Conservation (phyloP, 2,329 filamentous ascomycete species). For the Cercospora beticola region DNA sequence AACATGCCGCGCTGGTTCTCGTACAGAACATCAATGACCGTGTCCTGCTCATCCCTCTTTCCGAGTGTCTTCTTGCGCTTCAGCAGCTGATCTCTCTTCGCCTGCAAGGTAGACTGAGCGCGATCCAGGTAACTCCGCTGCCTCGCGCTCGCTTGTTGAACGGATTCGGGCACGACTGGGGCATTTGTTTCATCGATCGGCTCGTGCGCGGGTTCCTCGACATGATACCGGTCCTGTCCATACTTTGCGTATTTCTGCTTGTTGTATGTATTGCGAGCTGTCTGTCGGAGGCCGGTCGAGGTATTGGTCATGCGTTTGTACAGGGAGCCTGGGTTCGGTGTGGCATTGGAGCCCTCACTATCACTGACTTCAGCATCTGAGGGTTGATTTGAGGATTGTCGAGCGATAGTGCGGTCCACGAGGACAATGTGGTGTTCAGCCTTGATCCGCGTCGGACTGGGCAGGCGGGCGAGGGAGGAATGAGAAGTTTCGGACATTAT, state of each 20-base stretch:
- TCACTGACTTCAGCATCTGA: constrained; percentile 33
- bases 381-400: constrained; percentile 17
- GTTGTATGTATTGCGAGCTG: constrained; percentile 33
- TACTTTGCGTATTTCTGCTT: constrained; percentile 40
- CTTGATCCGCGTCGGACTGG: constrained; percentile 28
- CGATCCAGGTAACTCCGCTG: constrained; percentile 34
- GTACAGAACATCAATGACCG: constrained; percentile 80
- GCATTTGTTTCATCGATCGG: constrained; percentile 23
- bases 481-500: constrained; percentile 31
- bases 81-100: constrained; percentile 33
- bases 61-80: constrained; percentile 36
- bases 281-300: constrained; percentile 31
- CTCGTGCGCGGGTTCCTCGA: constrained; percentile 16
- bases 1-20: constrained; percentile 94
- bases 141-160: constrained; percentile 16
- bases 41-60: constrained; percentile 40
- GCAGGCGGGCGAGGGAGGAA: constrained; percentile 29
- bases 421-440: constrained; percentile 65
- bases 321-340: constrained; percentile 21
- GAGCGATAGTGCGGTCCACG: constrained; percentile 53
- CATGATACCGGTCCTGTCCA: constrained; percentile 35
- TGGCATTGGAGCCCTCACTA: constrained; percentile 28
- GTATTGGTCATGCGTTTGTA: constrained; percentile 33
- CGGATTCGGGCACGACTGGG: constrained; percentile 21
- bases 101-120: constrained; percentile 27